phyloP scores from a whole-genome alignment of 352 stramenopile species.

The Hyaloperonospora brassicae region DNA sequence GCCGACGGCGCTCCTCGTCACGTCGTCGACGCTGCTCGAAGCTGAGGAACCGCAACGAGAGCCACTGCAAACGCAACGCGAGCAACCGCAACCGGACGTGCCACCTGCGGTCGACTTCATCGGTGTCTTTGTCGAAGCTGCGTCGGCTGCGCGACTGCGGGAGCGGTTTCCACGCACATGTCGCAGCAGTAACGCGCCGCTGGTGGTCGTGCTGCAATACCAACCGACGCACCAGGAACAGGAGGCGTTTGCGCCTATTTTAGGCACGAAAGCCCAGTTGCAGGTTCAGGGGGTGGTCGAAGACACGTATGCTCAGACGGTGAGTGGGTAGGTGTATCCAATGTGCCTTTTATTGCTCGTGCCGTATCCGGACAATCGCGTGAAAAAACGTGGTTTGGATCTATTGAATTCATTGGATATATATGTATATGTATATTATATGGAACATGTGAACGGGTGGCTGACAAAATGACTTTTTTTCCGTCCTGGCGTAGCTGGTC shows the following conservation, averaged over 20 bases:
- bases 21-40: conserved; percentile 25
- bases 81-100: background rate
- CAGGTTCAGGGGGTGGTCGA: conserved; percentile 56
- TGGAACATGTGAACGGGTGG: no score
- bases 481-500: conserved; percentile 29
- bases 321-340: background rate
- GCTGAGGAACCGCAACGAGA: conserved; percentile 4
- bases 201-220: conserved; percentile 74
- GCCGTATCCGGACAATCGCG: no score
- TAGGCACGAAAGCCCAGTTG: conserved; percentile 49
- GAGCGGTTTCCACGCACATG: conserved; percentile 47
- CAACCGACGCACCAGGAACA: conserved; percentile 65
- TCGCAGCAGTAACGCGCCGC: conserved; percentile 27
- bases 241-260: conserved; percentile 61
- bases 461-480: background rate
- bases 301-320: conserved; percentile 59
- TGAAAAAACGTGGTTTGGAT: no score
- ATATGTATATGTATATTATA: no score
- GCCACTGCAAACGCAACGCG: no score
- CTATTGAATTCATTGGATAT: no score
- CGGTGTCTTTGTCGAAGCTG: conserved; percentile 64
- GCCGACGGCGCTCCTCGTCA: conserved; percentile 15
- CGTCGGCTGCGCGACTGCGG: conserved; percentile 38
- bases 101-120: conserved; percentile 49
- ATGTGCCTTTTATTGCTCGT: no score